Evolutionary conservation across 768 basidiomycete genomes (phyloP).

Genomic region (Hortiboletus flavorubellus): DNA sequence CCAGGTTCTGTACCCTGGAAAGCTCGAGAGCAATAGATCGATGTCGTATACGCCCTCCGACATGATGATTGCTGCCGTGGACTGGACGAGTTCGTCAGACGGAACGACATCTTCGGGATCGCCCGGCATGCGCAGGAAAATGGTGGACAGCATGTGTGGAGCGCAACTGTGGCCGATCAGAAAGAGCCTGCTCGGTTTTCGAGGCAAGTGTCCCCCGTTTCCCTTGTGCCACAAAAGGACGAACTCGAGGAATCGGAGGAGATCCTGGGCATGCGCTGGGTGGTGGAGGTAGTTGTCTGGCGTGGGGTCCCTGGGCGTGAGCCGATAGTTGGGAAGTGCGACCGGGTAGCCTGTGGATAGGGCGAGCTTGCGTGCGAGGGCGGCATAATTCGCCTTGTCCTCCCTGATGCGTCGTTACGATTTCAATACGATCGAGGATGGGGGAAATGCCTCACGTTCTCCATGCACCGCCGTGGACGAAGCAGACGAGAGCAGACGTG

Average conservation of each 20-base stretch:
- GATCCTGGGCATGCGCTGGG: constrained; percentile 68
- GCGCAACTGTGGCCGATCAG: constrained; percentile 79
- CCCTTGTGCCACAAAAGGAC: constrained; percentile 41
- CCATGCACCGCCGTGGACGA: constrained; percentile 87
- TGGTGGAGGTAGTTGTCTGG: constrained; percentile 46
- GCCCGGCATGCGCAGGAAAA: constrained; percentile 54
- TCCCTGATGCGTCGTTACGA: constrained; percentile 44
- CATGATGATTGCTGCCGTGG: constrained; percentile 54
- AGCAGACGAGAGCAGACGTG: constrained; percentile 52
- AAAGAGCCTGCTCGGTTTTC: constrained; percentile 44
- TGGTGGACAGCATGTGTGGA: constrained; percentile 73
- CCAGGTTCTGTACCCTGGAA: constrained; percentile 66
- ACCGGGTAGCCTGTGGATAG: constrained; percentile 51
- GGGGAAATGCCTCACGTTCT: constrained; percentile 47
- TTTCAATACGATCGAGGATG: neutral
- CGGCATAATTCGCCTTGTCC: constrained; percentile 61
- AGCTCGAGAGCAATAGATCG: constrained; percentile 56
- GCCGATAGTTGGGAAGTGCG: constrained; percentile 74
- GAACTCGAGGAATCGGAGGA: constrained; percentile 59
- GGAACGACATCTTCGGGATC: constrained; percentile 38
- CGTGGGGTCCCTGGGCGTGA: constrained; percentile 48
- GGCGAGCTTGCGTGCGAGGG: constrained; percentile 53
- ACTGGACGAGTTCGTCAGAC: constrained; percentile 35
- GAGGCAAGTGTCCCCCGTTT: constrained; percentile 22
- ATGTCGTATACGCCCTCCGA: constrained; percentile 82